A percentile compares a stretch with the other conserved stretches of the same genome.
Conservation (phyloP, 768 basidiomycete genomes). For the Boletus rubropictus region DNA sequence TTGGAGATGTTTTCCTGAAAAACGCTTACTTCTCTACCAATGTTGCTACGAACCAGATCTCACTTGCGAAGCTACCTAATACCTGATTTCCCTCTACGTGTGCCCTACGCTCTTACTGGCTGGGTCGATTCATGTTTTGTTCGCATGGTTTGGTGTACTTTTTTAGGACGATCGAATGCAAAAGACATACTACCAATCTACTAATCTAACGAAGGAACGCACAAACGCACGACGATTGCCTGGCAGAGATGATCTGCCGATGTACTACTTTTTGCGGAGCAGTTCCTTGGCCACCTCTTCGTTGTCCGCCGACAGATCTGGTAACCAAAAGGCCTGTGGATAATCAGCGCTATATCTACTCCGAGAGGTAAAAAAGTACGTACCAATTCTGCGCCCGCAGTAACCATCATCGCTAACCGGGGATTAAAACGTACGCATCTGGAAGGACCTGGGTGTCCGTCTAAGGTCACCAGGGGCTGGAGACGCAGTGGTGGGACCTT, state of each 20-base stretch:
- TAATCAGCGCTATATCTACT: constrained; percentile 6
- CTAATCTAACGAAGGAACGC: neutral
- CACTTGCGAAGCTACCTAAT: constrained; percentile 51
- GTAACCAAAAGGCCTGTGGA: constrained; percentile 58
- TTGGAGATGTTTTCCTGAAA: constrained; percentile 74
- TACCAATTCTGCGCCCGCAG: constrained; percentile 81
- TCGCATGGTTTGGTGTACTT: neutral
- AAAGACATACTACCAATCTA: neutral
- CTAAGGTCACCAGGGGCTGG: constrained; percentile 48
- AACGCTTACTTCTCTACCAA: constrained; percentile 70
- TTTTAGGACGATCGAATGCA: neutral
- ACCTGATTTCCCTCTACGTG: constrained; percentile 13
- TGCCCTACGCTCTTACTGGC: neutral
- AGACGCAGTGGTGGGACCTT: constrained; percentile 47
- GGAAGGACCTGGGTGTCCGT: constrained; percentile 79
- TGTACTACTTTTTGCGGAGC: constrained; percentile 45
- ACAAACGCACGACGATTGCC: neutral
- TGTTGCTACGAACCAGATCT: constrained; percentile 50
- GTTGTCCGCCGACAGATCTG: constrained; percentile 59
- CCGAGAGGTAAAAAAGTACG: constrained; percentile 19
- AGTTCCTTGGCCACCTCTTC: constrained; percentile 70
- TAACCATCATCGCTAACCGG: constrained; percentile 79
- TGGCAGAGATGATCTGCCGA: neutral
- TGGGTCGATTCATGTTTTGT: constrained; percentile 4
- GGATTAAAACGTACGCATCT: constrained; percentile 91